Conservation (phyloP, 345 rosid species). For the Cardamine chenopodiifolia region DNA sequence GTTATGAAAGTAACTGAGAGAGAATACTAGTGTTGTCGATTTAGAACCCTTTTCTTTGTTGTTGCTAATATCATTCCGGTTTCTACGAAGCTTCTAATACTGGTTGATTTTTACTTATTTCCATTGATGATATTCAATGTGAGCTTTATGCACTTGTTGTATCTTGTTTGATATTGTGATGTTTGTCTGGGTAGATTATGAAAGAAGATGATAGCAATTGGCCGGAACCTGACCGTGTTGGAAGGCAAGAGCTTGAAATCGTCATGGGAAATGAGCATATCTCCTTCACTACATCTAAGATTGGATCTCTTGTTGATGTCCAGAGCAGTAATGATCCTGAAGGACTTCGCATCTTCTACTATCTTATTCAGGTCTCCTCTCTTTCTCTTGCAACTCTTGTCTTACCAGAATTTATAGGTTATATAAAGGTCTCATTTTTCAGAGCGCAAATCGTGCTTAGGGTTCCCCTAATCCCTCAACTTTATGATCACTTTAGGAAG, state of each 20-base stretch:
- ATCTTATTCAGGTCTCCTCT: slow-evolving; percentile 90
- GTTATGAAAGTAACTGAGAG: not conserved
- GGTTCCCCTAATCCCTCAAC: not conserved
- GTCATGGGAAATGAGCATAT: slow-evolving; percentile 98
- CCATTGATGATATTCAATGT: not conserved
- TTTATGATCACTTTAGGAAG: not conserved
- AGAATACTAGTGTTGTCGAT: slow-evolving; percentile 1
- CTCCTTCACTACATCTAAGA: slow-evolving; percentile 92
- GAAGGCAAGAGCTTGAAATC: slow-evolving; percentile 96
- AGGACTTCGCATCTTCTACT: slow-evolving; percentile 97
- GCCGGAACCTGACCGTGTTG: slow-evolving; percentile 99
- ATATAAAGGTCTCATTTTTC: not conserved
- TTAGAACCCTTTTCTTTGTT: not conserved
- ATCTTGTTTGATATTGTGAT: not conserved
- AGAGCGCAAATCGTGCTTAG: not conserved
- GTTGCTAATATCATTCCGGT: not conserved
- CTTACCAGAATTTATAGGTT: not conserved
- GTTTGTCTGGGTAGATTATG: slow-evolving; percentile 64
- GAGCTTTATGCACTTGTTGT: not conserved
- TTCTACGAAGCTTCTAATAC: not conserved
- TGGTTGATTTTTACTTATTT: not conserved
- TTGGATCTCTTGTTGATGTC: slow-evolving; percentile 97
- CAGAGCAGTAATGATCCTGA: slow-evolving; percentile 96
- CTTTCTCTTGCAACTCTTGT: not conserved
- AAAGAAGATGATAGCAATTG: slow-evolving; percentile 98